Conservation (phyloP, 495 filamentous ascomycete genomes). For the Parachaetomium inaequale region DNA sequence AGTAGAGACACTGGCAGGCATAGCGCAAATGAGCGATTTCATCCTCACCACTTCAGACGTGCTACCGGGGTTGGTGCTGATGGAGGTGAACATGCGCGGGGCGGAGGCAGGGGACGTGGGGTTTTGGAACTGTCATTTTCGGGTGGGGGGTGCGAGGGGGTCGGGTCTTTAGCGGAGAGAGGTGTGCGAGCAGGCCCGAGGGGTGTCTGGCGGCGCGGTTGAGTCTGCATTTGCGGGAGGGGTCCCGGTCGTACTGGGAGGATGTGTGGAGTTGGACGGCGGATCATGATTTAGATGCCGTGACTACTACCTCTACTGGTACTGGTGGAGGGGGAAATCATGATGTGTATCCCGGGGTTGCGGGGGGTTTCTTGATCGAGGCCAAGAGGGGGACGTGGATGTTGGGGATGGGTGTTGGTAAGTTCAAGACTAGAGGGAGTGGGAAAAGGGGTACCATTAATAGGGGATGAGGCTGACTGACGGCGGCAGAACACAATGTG, state of each 20-base stretch:
- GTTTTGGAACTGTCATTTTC: not conserved
- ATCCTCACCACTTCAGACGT: constrained; percentile 43
- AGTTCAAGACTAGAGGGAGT: not conserved
- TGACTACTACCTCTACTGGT: no score
- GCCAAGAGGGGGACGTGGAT: not conserved
- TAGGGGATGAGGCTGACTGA: not conserved
- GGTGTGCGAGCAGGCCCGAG: not conserved
- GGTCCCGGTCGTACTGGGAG: not conserved
- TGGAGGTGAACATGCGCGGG: constrained; percentile 58
- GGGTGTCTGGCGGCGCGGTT: not conserved
- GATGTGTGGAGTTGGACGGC: not conserved
- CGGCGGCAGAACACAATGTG: not conserved
- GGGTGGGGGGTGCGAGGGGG: not conserved
- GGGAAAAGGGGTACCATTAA: no score
- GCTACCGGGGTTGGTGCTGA: constrained; percentile 40
- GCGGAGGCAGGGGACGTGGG: not conserved
- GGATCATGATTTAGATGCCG: not conserved
- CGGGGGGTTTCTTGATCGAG: not conserved
- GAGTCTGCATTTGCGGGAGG: not conserved
- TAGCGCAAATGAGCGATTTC: constrained; percentile 55
- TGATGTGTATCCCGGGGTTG: not conserved
- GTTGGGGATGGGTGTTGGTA: not conserved
- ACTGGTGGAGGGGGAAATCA: not conserved
- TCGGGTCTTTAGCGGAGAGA: not conserved
- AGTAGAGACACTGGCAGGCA: no score